These are phyloP conservation scores for Mimosa bimucronata DNA, from an alignment of 306 rosid species.

Conservation along the genomic window DNA sequence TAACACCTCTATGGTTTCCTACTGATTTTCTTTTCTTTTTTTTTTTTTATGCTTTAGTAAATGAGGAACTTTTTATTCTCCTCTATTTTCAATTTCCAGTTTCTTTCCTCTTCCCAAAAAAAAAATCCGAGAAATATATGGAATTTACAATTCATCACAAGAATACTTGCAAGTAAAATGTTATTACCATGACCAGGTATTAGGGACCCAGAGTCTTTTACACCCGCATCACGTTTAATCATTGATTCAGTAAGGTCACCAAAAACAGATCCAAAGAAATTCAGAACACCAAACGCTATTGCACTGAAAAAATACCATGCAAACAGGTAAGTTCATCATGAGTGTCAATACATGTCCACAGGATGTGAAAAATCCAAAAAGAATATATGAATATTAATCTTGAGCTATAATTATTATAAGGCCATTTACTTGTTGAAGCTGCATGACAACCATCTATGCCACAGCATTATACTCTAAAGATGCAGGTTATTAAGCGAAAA, in stretches of 20 bases:
- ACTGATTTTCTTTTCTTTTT: no score
- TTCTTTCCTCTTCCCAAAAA: background rate
- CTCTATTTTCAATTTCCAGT: constrained; percentile 15
- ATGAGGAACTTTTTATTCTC: constrained; percentile 30
- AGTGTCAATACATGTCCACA: constrained; percentile 12
- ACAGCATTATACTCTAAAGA: background rate
- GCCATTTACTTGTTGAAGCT: constrained; percentile 14
- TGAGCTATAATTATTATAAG: background rate
- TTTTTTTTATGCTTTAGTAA: constrained; percentile 8
- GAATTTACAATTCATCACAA: constrained; percentile 30
- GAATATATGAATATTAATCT: background rate
- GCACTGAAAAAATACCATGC: constrained; percentile 54
- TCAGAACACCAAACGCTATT: constrained; percentile 80
- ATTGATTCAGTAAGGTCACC: constrained; percentile 98
- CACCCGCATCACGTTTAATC: constrained; percentile 99
- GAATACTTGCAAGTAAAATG: constrained; percentile 30
- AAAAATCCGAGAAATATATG: background rate
- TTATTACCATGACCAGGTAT: constrained; percentile 97
- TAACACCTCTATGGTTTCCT: background rate
- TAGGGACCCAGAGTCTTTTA: constrained; percentile 94
- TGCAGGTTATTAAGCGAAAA: constrained; percentile 14
- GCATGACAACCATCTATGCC: background rate
- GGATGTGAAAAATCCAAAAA: constrained; percentile 8
- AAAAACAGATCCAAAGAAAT: constrained; percentile 80
- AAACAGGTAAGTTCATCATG: constrained; percentile 17